Base-by-base conservation (phyloP, 2,329 filamentous ascomycete species). In the Fusarium nurragi region DNA sequence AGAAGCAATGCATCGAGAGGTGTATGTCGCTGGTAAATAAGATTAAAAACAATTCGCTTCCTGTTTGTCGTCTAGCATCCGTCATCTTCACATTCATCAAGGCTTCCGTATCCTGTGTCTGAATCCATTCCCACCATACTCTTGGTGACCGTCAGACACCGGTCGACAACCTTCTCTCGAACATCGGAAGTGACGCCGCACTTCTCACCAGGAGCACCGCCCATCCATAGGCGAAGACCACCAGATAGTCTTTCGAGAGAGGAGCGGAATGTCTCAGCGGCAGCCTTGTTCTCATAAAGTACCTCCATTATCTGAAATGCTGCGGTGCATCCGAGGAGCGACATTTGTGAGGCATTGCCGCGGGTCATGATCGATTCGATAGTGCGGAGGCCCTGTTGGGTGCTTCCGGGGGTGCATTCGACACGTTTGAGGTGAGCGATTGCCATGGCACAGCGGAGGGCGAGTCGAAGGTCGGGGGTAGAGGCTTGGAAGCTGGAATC, bases 201-300 rank as follows among this genome's bases (percentile, higher is more conserved):
- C 53, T 80, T 80, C 44, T 82, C 82, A 19, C 84, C 85, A 4
- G 80, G 76, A 3, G 77, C 71, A 8, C 84, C 81, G 16, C 86
- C 86, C 46, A 87, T 84, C 88, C 88, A 90, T 36, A 87, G 81
- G 23, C 88, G 80, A 44, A 90, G 76, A 16, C 77, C 81, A 6
- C 83, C 86, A 1, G 86, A 84, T 14, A 90, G 76, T 28, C 80
- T 79, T 73, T 89, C 87, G 6, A 90, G 76, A 2, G 82, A 77
- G 2, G 74, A 66, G 4, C 80, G 76, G 64, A 82, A 86, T 5
- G 76, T 77, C 54, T 82, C 80, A 3, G 81, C 80, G 2, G 80
- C 80, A 18, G 79, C 74, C 45, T 80, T 75, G 66, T 87, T 83
- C 3, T 71, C 72, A 21, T 81, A 75, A 5, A 89, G 78, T 23